These are phyloP conservation scores for Yamadazyma insecticola DNA, from an alignment of 805 yeast species.

Conservation along the genomic window DNA sequence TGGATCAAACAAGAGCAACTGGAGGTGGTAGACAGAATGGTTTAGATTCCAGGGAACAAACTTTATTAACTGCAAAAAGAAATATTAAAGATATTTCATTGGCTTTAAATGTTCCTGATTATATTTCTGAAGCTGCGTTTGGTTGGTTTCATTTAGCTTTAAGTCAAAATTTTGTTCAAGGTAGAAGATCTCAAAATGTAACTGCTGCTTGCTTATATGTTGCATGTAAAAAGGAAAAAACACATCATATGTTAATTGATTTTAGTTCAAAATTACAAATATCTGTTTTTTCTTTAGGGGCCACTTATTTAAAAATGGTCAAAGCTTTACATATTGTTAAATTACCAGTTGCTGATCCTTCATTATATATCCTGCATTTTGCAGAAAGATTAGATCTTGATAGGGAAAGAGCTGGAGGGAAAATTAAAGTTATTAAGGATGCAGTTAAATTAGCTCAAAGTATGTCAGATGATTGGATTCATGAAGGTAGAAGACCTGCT, in stretches of 20 bases:
- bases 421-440: slow-evolving; percentile 65
- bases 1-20: slow-evolving; percentile 75
- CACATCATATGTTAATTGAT: slow-evolving; percentile 95
- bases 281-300: slow-evolving; percentile 91
- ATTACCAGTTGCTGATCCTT: slow-evolving; percentile 90
- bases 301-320: slow-evolving; percentile 92
- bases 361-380: slow-evolving; percentile 88
- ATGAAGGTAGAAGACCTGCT: slow-evolving; percentile 96
- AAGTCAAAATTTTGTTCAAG: slow-evolving; percentile 88
- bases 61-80: slow-evolving; percentile 76
- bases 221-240: slow-evolving; percentile 87
- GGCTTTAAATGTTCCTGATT: slow-evolving; percentile 76
- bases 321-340: slow-evolving; percentile 71
- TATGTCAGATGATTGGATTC: slow-evolving; percentile 94
- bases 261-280: slow-evolving; percentile 87
- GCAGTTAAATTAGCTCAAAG: slow-evolving; percentile 83
- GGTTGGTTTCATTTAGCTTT: slow-evolving; percentile 89
- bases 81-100: slow-evolving; percentile 77
- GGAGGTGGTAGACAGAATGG: slow-evolving; percentile 67
- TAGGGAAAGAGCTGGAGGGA: slow-evolving; percentile 42
- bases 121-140: slow-evolving; percentile 78
- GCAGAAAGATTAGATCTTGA: slow-evolving; percentile 84
- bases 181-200: slow-evolving; percentile 93
- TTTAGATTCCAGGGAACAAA: slow-evolving; percentile 84
- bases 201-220: slow-evolving; percentile 92